phyloP scores from a whole-genome alignment of 2,329 filamentous ascomycete species.

The Aspergillus ustus region DNA sequence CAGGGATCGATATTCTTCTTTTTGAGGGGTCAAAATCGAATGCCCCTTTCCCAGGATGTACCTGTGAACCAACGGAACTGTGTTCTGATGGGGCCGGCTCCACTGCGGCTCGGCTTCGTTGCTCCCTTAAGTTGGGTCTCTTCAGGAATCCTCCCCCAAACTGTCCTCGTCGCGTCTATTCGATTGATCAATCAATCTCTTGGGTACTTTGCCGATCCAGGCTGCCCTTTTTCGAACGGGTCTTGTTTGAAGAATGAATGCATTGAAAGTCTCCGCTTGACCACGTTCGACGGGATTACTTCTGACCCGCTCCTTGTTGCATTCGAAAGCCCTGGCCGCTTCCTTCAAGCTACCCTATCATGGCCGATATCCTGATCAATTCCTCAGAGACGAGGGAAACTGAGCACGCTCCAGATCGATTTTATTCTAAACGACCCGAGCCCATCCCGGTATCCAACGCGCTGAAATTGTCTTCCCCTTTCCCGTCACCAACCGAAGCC shows the following conservation, averaged over 20 bases:
- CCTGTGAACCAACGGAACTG: conserved; percentile 9
- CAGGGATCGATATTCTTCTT: background rate
- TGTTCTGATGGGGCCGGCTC: conserved; percentile 31
- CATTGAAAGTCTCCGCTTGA: background rate
- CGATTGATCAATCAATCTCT: conserved; percentile 3
- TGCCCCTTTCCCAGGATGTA: conserved; percentile 13
- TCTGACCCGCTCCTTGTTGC: conserved; percentile 9
- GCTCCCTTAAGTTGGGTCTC: conserved; percentile 7
- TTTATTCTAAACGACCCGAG: conserved; percentile 27
- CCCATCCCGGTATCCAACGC: conserved; percentile 26
- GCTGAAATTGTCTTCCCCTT: conserved; percentile 32
- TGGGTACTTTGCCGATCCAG: background rate
- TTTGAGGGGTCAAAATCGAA: conserved; percentile 2
- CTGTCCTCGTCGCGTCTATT: conserved; percentile 16
- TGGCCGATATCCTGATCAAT: conserved; percentile 29
- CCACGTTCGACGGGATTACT: conserved; percentile 4
- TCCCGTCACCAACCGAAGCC: conserved; percentile 35
- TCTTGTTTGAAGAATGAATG: background rate
- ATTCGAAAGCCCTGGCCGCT: conserved; percentile 1
- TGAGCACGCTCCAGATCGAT: conserved; percentile 23
- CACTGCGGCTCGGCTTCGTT: conserved; percentile 30
- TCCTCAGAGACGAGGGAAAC: conserved; percentile 26
- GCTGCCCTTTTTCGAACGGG: background rate
- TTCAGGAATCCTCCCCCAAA: conserved; percentile 27
- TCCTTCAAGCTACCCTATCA: conserved; percentile 23